Evolutionary conservation across 139 green algal genomes (phyloP).

Genomic region (Volvox africanus): DNA sequence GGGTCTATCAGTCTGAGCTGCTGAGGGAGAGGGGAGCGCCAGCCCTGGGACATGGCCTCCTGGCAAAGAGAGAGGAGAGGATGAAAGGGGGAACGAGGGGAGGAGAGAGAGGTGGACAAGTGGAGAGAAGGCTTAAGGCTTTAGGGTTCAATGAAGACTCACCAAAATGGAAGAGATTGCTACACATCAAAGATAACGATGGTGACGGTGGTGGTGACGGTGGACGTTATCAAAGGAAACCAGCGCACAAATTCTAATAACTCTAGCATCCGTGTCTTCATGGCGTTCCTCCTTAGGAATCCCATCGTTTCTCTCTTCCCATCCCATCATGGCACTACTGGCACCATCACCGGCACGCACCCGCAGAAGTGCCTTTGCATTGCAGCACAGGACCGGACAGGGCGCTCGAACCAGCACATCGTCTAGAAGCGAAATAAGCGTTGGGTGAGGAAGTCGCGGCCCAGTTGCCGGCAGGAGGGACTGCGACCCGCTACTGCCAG

Average conservation of each 20-base stretch:
- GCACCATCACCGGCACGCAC: background rate
- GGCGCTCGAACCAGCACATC: background rate
- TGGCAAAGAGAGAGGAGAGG: background rate
- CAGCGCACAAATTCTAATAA: no score
- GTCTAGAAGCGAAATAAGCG: slow-evolving; percentile 14
- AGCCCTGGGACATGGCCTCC: slow-evolving; percentile 27
- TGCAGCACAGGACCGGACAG: slow-evolving; percentile 36
- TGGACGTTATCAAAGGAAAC: no score
- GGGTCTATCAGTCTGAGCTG: slow-evolving; percentile 35
- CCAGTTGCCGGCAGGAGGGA: background rate
- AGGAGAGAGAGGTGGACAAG: background rate
- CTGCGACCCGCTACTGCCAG: background rate
- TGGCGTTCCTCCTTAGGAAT: no score
- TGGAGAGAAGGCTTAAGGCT: no score
- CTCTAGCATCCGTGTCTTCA: no score
- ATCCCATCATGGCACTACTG: background rate
- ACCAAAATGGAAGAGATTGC: no score
- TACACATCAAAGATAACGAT: no score
- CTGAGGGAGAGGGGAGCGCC: background rate
- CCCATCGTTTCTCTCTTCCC: no score
- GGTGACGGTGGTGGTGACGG: no score
- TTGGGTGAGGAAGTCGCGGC: background rate
- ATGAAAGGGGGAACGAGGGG: background rate
- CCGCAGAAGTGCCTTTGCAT: slow-evolving; percentile 36
- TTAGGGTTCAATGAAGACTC: no score